phyloP scores from a whole-genome alignment of 2,329 filamentous ascomycete species.

The Akanthomyces lecanii region DNA sequence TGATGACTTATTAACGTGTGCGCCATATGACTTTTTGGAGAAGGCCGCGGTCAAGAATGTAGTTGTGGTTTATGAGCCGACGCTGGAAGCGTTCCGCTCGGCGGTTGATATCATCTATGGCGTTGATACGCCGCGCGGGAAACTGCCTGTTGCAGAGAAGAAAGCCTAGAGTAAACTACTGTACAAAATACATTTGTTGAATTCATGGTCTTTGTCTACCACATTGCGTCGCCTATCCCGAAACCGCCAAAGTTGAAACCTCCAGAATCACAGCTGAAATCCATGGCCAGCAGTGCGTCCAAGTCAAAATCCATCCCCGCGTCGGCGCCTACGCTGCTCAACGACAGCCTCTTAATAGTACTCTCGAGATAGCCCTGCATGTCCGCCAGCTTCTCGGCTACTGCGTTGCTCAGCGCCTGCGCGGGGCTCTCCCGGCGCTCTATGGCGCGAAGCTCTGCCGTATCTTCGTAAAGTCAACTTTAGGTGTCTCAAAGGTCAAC shows the following conservation, averaged over 20 bases:
- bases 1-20: slow-evolving; percentile 18
- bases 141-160: slow-evolving; percentile 19
- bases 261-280: background rate
- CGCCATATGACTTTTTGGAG: slow-evolving; percentile 26
- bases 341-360: background rate
- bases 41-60: slow-evolving; percentile 22
- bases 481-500: too few species aligned
- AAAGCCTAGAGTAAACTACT: background rate
- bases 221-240: background rate
- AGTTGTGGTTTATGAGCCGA: slow-evolving; percentile 26
- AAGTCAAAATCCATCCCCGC: background rate
- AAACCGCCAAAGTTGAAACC: background rate
- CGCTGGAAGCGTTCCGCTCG: slow-evolving; percentile 23
- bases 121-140: slow-evolving; percentile 16
- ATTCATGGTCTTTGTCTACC: background rate
- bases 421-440: background rate
- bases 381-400: background rate
- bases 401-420: background rate
- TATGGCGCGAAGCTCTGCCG: background rate
- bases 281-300: slow-evolving; percentile 1
- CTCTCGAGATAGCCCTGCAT: background rate
- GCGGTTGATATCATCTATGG: slow-evolving; percentile 23
- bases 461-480: too few species aligned
- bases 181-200: background rate
- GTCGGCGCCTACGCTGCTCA: background rate